Evolutionary conservation across 495 filamentous ascomycete species (phyloP).

Genomic region (Tuber melanosporum): DNA sequence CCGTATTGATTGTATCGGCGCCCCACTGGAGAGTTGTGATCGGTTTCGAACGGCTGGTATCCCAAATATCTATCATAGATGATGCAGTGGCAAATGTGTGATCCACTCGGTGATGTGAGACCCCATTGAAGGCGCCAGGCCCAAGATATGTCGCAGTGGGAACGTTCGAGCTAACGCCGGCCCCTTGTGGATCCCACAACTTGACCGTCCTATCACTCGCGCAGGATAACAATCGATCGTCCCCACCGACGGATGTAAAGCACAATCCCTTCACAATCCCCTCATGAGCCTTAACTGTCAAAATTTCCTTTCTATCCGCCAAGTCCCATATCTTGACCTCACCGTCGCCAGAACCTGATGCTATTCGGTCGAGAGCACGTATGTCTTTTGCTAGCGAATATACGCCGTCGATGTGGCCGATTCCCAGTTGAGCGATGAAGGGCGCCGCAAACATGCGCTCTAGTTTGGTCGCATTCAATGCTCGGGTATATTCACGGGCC

Average conservation of each 20-base stretch:
- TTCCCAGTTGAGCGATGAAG: conserved; percentile 79
- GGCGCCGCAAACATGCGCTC: conserved; percentile 94
- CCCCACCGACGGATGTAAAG: conserved; percentile 57
- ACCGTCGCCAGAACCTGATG: conserved; percentile 76
- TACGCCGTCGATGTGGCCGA: conserved; percentile 90
- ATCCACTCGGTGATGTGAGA: conserved; percentile 70
- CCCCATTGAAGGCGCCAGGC: conserved; percentile 67
- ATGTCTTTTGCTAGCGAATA: conserved; percentile 68
- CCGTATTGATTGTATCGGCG: conserved; percentile 82
- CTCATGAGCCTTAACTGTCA: conserved; percentile 73
- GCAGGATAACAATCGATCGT: conserved; percentile 81
- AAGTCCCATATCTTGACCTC: conserved; percentile 94
- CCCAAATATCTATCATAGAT: conserved; percentile 76
- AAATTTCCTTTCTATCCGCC: conserved; percentile 67
- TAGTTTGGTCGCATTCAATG: conserved; percentile 85
- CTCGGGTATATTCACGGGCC: conserved; percentile 83
- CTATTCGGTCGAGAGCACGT: conserved; percentile 60
- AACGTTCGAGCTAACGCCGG: conserved; percentile 49
- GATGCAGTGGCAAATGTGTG: conserved; percentile 74
- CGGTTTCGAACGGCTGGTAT: conserved; percentile 47
- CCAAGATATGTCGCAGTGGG: conserved; percentile 80
- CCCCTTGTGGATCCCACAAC: conserved; percentile 63
- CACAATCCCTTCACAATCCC: conserved; percentile 86
- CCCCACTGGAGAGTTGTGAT: conserved; percentile 38
- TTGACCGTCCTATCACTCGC: conserved; percentile 82